Evolutionary conservation across 768 basidiomycete species (phyloP), one percentile per base, ranked within the genome.

Genomic region (Rhodotorula kratochvilovae): DNA sequence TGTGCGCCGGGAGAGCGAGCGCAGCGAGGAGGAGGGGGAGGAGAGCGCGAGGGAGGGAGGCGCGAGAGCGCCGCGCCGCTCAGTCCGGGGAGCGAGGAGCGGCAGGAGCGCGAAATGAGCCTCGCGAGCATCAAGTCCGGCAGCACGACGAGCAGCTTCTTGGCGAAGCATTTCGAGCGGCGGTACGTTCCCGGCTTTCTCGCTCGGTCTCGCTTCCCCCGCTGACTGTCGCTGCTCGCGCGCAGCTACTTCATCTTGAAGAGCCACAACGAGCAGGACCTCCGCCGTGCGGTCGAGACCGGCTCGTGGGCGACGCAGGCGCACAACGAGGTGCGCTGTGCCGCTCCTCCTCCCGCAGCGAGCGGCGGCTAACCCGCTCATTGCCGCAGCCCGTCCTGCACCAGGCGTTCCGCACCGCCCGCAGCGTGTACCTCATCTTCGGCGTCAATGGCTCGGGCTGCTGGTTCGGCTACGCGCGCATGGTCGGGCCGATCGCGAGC

Each of bases 371-470:
- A 45, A 92, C 90, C 79, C 10, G 17, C 16, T 17, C 33, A 11
- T 25, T 21, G 42, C 16, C 31, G 19, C 57, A 96, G 81, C 87
- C 86, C 16, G 87, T 95, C 59, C 83, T 96, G 25, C 92, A 97
- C 74, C 91, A 91, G 79, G 94, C 95, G 1, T 98, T 84, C 80
- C 87, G 93, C n/a, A 96, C 92, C 5, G 85, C 86, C 73, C 90
- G 94, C 35, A 67, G 67, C n/a, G 94, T 97, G 7, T 90, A 84
- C 77, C 84, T 97, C 55, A 87, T 98, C 67, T 97, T 97, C 27
- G 86, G 92, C 46, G 95, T 90, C 27, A 97, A 97, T 81, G 91
- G 89, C 79, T 90, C 89, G 67, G 92, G 95, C 46, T 91, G 92
- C 79, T 98, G 96, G 78, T 96, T 89, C 77, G 94, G 94, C 31